Percentiles rank a stretch among this genome's conserved stretches.
Conservation (phyloP, 2,329 filamentous ascomycete genomes). For the Colletotrichum australisinense region DNA sequence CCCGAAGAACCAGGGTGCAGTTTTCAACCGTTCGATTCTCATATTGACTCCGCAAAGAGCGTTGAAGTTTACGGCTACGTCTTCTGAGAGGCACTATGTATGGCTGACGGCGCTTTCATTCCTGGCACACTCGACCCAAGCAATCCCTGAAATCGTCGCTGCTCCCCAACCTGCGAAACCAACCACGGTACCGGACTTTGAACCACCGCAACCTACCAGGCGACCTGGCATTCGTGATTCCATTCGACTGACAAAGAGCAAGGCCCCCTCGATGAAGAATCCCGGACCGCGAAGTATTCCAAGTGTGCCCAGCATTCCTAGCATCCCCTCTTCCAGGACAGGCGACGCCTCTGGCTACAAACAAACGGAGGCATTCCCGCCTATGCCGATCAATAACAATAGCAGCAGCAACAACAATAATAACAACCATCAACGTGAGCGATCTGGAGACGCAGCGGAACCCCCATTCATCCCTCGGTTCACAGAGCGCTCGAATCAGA, state of each 20-base stretch:
- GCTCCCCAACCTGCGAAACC: conserved; percentile 60
- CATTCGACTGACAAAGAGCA: conserved; percentile 87
- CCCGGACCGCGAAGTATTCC: conserved; percentile 64
- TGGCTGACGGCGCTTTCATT: conserved; percentile 97
- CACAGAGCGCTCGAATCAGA: conserved; percentile 64
- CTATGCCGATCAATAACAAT: conserved; percentile 42
- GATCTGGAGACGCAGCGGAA: conserved; percentile 72
- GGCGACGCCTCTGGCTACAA: conserved; percentile 51
- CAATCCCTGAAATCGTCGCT: conserved; percentile 78
- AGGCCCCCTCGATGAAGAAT: conserved; percentile 51
- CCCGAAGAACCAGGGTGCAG: conserved; percentile 73
- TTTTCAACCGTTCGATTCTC: conserved; percentile 94
- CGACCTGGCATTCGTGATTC: conserved; percentile 81
- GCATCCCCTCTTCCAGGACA: conserved; percentile 49
- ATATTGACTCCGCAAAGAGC: conserved; percentile 94
- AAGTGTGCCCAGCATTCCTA: conserved; percentile 58
- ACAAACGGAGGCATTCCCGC: conserved; percentile 52
- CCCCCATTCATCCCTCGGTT: conserved; percentile 80
- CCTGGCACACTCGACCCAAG: conserved; percentile 88
- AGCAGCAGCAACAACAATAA: conserved; percentile 40
- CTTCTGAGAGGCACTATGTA: conserved; percentile 87
- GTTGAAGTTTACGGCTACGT: conserved; percentile 91
- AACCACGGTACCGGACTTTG: conserved; percentile 63
- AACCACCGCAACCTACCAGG: conserved; percentile 61
- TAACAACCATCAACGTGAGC: conserved; percentile 58